phyloP scores from a whole-genome alignment of 345 rosid genomes.

The Salix arbutifolia region DNA sequence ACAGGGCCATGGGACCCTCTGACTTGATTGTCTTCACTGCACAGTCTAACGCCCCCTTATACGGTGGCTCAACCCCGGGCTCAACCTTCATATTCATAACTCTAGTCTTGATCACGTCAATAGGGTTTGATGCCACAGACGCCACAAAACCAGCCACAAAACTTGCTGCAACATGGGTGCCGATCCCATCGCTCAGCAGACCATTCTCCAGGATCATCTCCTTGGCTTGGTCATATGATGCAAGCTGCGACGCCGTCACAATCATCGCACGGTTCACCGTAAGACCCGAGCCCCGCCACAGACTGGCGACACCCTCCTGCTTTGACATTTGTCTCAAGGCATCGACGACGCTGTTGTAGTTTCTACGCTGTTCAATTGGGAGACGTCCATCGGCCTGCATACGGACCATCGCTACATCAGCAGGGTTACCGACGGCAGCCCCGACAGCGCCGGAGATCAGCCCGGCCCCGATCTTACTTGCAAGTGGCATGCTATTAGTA shows the following conservation, averaged over 20 bases:
- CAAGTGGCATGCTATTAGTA: neutral
- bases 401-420: neutral
- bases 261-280: constrained; percentile 5
- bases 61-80: constrained; percentile 4
- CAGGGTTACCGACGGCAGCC: constrained; percentile 2
- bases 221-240: constrained; percentile 10
- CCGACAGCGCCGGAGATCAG: neutral
- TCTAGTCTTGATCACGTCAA: constrained; percentile 17
- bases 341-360: constrained; percentile 4
- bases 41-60: constrained; percentile 7
- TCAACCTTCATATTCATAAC: neutral
- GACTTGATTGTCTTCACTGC: constrained; percentile 2
- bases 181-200: constrained; percentile 3
- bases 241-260: constrained; percentile 5
- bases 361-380: neutral
- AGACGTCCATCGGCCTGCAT: constrained; percentile 15
- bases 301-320: neutral
- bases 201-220: constrained; percentile 3
- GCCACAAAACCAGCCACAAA: constrained; percentile 8
- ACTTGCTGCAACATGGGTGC: constrained; percentile 12
- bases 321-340: constrained; percentile 4
- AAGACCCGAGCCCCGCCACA: constrained; percentile 1
- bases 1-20: constrained; percentile 1
- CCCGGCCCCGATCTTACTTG: neutral
- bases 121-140: neutral